Base-by-base conservation (phyloP, 2,329 filamentous ascomycete genomes). In the Xylariaceae sp. region DNA sequence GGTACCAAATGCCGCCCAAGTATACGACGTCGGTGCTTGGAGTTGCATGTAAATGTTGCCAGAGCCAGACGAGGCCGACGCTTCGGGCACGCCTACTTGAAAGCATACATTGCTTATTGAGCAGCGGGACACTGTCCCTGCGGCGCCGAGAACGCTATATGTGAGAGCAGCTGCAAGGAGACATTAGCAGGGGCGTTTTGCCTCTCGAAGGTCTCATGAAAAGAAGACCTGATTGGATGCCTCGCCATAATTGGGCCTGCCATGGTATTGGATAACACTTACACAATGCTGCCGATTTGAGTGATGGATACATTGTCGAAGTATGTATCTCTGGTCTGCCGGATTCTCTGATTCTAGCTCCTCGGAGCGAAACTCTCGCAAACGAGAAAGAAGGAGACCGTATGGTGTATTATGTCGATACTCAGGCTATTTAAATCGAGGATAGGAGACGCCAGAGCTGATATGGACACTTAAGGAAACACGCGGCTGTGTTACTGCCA, bases 41-140 rank as follows among this genome's bases (percentile, higher is more conserved):
- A 87, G 73, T 63, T 84, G 82, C 58, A 86, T 75, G 65, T 81
- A 85, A 50, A 86, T 74, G 64, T 81, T 80, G 51, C 81, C 81
- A 3, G 71, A 70, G 30, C 73, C 74, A 3, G 74, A 72, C 36
- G 70, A 70, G 12, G 75, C 74, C 1, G 80, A 78, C 1, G 71
- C 63, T 43, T 72, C 61, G 0, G 84, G 82, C 2, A 85, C 75
- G 40, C 73, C 82, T 59, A 85, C 75, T 55, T 72, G 71, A 68
- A 76, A 84, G 68, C 81, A 84, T 39, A 83, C 67, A n/a, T 70
- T 60, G 29, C 63, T 59, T 2, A 63, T 64, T 40, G 77, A 72
- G 60, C 79, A 83, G 61, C 70, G 69, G 13, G 65, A 60, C n/a
- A 67, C 50, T 6, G 67, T 59, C 4, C 56, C 61, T 19, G 67